Base-by-base conservation (phyloP, 2,329 filamentous ascomycete species). In the Alternaria sp. region DNA sequence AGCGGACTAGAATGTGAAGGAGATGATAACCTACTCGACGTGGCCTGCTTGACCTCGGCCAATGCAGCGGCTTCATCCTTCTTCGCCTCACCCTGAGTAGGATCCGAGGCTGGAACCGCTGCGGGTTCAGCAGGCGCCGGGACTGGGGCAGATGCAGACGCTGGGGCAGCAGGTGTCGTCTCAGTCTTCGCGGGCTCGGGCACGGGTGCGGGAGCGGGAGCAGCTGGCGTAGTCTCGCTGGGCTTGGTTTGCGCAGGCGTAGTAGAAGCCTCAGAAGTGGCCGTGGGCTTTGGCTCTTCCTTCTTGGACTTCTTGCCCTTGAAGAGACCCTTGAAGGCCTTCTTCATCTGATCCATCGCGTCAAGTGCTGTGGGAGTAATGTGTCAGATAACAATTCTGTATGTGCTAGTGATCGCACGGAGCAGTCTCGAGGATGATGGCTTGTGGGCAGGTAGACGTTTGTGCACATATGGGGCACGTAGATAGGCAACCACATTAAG, bases 301-400 rank as follows among this genome's bases (percentile, higher is more conserved):
- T 75, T 72, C 70, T 76, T 75, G 38, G 72, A 60, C 66, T 75
- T 75, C 69, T 75, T 75, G 54, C 44, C 47, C 62, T 67, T 75
- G 63, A 79, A 78, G 61, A 79, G 60, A 58, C 71, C 66, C 70
- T 77, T 79, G 65, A 79, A 69, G 63, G 69, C 68, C 69, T 76
- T 76, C 74, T 79, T 79, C 68, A 77, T 61, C 61, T 71, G 72
- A 51, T 73, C 66, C 55, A 77, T 53, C 46, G 76, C 75, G 60
- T 79, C 75, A 49, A 67, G 77, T 51, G 77, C 76, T 79, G 57
- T 55, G 20, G 42, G 8, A 39, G 9, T 20, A 18, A 51, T 52
- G 57, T 51, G 61, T 72, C 51, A 69, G 69, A 51, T 26, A 51
- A 36, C 5, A 20, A 34, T 36, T 24, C 16, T 16, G 24, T 14